phyloP scores from a whole-genome alignment of 441 rosid species.

The Corymbia citriodora region DNA sequence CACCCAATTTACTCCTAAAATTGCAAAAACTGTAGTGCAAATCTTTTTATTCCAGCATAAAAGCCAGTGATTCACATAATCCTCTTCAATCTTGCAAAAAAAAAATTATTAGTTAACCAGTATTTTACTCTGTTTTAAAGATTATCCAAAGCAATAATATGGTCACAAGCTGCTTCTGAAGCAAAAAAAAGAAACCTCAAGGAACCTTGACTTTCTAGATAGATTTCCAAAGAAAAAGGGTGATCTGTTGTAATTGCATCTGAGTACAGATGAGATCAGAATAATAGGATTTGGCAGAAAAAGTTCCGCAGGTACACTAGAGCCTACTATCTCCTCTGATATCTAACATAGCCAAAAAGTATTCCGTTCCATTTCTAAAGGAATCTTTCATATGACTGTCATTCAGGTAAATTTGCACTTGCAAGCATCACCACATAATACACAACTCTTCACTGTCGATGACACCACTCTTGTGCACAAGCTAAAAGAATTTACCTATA shows the following conservation, averaged over 20 bases:
- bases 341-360: not conserved
- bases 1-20: not conserved
- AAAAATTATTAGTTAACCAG: not conserved
- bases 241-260: not conserved
- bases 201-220: not conserved
- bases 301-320: not conserved
- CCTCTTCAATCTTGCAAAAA: not conserved
- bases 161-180: not conserved
- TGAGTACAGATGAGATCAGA: not conserved
- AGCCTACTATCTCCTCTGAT: not conserved
- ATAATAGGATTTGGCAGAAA: not conserved
- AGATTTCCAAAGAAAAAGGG: not conserved
- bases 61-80: not conserved
- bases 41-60: not conserved
- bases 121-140: not conserved
- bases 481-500: not conserved
- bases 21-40: not conserved
- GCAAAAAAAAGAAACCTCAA: not conserved
- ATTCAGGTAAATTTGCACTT: not conserved
- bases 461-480: not conserved
- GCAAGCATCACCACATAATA: not conserved
- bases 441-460: not conserved
- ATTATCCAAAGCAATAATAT: not conserved
- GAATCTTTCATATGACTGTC: not conserved
- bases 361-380: not conserved